These are phyloP conservation scores for Neurospora hispaniola DNA, from an alignment of 495 filamentous ascomycete species.

Conservation along the genomic window DNA sequence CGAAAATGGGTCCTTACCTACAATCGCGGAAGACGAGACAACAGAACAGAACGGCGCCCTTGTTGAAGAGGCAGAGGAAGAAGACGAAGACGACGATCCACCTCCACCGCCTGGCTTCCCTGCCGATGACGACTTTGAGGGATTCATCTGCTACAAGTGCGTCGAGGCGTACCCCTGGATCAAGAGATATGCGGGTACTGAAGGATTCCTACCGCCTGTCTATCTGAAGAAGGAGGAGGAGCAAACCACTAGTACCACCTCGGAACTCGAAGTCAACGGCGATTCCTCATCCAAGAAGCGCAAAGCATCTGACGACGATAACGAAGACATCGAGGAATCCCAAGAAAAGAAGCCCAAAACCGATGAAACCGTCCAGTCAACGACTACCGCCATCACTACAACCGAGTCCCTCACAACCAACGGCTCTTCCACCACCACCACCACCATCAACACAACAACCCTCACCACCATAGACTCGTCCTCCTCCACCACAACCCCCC, in stretches of 20 bases:
- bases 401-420: not conserved
- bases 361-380: conserved; percentile 6
- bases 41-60: conserved; percentile 14
- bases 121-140: conserved; percentile 74
- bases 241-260: not conserved
- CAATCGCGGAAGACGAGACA: conserved; percentile 28
- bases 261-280: conserved; percentile 1
- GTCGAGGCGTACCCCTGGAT: conserved; percentile 85
- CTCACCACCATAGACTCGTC: not conserved
- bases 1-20: conserved; percentile 17
- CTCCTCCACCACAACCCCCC: too few species aligned
- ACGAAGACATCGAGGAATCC: conserved; percentile 17
- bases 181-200: conserved; percentile 73
- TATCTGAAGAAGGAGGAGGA: conserved; percentile 24
- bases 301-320: conserved; percentile 49
- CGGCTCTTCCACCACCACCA: not conserved
- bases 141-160: conserved; percentile 91
- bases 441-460: not conserved
- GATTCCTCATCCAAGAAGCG: conserved; percentile 53
- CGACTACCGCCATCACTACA: not conserved
- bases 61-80: conserved; percentile 14
- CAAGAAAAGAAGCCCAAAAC: conserved; percentile 52
- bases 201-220: conserved; percentile 71
- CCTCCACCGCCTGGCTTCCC: conserved; percentile 78
- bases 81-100: conserved; percentile 35